These are phyloP conservation scores for Amphibolis antarctica DNA, from an alignment of 106 monocot species.

Conservation along the genomic window DNA sequence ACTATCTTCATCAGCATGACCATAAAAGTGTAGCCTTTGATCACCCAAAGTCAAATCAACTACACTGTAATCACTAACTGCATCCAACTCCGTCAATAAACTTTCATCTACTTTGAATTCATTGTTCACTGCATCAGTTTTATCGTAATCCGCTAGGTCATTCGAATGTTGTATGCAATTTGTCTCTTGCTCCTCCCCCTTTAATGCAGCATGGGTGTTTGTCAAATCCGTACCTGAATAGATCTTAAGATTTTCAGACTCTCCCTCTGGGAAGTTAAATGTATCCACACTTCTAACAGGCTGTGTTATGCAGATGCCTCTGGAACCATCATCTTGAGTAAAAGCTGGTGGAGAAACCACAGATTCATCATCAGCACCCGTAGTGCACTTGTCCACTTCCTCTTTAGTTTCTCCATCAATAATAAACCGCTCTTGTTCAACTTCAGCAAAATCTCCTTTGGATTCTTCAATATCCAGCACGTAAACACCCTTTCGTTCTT, in stretches of 20 bases:
- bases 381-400: constrained; percentile 1
- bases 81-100: constrained; percentile 52
- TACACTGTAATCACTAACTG: constrained; percentile 41
- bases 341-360: constrained; percentile 3
- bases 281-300: constrained; percentile 6
- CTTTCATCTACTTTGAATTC: constrained; percentile 36
- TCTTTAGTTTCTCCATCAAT: not conserved
- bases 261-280: constrained; percentile 3
- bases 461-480: constrained; percentile 6
- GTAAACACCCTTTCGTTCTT: not conserved
- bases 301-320: constrained; percentile 6
- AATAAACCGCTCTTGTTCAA: constrained; percentile 11
- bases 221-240: constrained; percentile 1
- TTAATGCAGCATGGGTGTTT: constrained; percentile 1
- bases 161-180: not conserved
- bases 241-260: constrained; percentile 4
- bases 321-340: constrained; percentile 8
- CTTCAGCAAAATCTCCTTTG: constrained; percentile 5
- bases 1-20: not conserved
- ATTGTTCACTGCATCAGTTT: constrained; percentile 5
- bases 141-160: constrained; percentile 28
- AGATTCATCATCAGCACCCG: constrained; percentile 4
- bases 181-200: not conserved
- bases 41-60: constrained; percentile 6
- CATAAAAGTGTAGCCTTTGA: not conserved